A percentile compares a stretch with the other conserved stretches of the same genome.
Conservation (phyloP, 148 eudicot species). For the Persicaria tinctoria region DNA sequence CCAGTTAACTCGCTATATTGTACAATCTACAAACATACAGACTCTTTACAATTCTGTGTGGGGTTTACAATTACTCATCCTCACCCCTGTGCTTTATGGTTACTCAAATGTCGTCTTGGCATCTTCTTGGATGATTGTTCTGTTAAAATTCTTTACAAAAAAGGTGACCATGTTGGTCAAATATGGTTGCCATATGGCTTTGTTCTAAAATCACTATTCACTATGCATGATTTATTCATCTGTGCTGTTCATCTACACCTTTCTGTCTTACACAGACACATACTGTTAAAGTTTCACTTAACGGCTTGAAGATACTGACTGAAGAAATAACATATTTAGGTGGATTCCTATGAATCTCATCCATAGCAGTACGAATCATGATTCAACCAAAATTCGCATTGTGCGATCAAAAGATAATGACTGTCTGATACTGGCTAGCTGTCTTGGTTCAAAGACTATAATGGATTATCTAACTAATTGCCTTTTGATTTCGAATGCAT, state of each 20-base stretch:
- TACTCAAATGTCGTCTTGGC: no score
- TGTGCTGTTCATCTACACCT: background rate
- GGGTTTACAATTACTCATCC: background rate
- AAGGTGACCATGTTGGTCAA: no score
- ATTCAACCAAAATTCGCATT: no score
- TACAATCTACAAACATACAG: no score
- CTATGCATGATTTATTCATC: background rate
- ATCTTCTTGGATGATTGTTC: no score
- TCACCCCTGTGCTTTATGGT: background rate
- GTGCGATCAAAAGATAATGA: background rate
- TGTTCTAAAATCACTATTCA: no score
- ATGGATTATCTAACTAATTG: background rate
- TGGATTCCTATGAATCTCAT: background rate
- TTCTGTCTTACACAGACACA: background rate
- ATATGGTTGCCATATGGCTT: no score
- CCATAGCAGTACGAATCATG: background rate
- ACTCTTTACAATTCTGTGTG: background rate
- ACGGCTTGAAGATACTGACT: background rate
- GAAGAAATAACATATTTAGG: background rate
- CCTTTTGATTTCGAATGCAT: conserved; percentile 1
- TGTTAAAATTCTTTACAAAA: no score
- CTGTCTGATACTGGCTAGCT: background rate
- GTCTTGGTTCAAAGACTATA: background rate
- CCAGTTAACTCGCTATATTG: no score
- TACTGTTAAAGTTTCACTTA: background rate